Conservation (phyloP, 345 rosid species). For the Eucalyptus caleyi region DNA sequence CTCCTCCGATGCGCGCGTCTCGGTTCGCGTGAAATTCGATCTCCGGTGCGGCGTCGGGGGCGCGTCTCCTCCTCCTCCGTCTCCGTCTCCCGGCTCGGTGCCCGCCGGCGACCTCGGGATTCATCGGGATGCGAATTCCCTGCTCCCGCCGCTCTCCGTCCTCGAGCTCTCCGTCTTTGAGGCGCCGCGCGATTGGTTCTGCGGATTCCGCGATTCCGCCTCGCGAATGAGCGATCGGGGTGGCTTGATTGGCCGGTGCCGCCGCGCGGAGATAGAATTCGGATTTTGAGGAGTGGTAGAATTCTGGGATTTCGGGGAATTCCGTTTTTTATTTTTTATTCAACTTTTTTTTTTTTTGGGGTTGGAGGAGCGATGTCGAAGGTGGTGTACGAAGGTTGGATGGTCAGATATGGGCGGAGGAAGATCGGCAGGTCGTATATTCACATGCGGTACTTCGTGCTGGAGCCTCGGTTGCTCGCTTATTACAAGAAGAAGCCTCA, state of each 20-base stretch:
- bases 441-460: conserved; percentile 94
- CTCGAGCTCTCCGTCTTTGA: neutral
- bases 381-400: conserved; percentile 96
- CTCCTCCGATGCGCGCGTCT: neutral
- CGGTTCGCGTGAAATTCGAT: neutral
- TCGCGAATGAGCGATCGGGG: neutral
- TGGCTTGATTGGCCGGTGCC: neutral
- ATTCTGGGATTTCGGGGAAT: neutral
- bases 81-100: neutral
- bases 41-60: neutral
- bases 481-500: conserved; percentile 98
- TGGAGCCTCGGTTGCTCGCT: conserved; percentile 86
- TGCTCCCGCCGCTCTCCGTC: neutral
- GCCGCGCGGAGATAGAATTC: neutral
- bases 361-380: conserved; percentile 26
- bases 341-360: neutral
- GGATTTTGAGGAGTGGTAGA: neutral
- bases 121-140: neutral
- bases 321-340: too few relatives aligned
- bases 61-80: neutral
- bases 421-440: conserved; percentile 95
- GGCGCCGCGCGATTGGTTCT: neutral
- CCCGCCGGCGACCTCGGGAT: neutral
- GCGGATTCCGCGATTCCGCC: neutral
- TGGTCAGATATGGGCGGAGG: conserved; percentile 97